Evolutionary conservation across 805 yeast genomes (phyloP).

Genomic region (Pichia eremophila): DNA sequence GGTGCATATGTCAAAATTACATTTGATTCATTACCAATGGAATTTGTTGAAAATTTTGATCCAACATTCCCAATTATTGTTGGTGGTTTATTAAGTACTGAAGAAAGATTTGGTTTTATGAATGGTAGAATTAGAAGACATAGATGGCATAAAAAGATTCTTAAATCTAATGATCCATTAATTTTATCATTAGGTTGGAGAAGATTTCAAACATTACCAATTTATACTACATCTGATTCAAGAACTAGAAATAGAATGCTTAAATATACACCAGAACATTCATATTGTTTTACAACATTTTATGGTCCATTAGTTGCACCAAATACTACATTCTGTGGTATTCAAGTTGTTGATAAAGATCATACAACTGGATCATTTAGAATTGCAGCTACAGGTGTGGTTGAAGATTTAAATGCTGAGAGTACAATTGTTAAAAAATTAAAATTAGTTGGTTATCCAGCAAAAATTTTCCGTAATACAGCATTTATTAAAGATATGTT

Average conservation of each 20-base stretch:
- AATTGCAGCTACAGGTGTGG: constrained; percentile 94
- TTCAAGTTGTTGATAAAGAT: constrained; percentile 75
- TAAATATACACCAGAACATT: constrained; percentile 97
- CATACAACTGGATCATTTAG: constrained; percentile 86
- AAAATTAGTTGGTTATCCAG: constrained; percentile 91
- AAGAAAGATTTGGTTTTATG: constrained; percentile 84
- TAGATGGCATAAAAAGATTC: constrained; percentile 95
- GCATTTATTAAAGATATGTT: constrained; percentile 98
- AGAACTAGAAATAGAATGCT: constrained; percentile 96
- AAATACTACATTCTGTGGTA: constrained; percentile 94
- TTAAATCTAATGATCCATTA: constrained; percentile 92
- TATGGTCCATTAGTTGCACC: constrained; percentile 97
- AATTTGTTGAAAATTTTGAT: constrained; percentile 77
- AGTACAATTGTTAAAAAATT: constrained; percentile 92
- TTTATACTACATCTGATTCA: constrained; percentile 93
- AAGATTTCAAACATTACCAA: constrained; percentile 92
- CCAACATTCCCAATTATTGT: constrained; percentile 78
- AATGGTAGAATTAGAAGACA: constrained; percentile 94
- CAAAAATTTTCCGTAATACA: constrained; percentile 88
- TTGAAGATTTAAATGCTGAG: constrained; percentile 83
- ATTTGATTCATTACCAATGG: constrained; percentile 78
- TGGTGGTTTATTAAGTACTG: constrained; percentile 88
- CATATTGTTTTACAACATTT: constrained; percentile 90
- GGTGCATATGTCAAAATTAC: constrained; percentile 91
- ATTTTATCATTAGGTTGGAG: constrained; percentile 96